Evolutionary conservation across 169 alveolate genomes (phyloP).

Genomic region (Cryptosporidium parvum): DNA sequence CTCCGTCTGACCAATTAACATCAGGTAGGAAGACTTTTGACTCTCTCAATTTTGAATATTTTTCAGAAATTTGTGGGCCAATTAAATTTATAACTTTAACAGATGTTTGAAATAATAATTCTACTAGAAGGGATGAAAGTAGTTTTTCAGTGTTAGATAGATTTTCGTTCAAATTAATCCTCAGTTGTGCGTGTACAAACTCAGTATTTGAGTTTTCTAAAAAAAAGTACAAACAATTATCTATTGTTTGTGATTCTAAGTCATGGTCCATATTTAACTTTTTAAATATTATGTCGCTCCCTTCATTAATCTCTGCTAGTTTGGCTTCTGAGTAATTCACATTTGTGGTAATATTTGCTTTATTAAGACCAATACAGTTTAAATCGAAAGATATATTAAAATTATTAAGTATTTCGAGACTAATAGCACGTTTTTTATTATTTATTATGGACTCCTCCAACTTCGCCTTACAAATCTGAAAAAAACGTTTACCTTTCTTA

Average conservation of each 20-base stretch:
- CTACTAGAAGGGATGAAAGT: constrained; percentile 45
- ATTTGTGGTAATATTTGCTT: constrained; percentile 30
- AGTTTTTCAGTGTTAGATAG: constrained; percentile 7
- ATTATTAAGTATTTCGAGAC: not conserved
- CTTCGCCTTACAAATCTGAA: not conserved
- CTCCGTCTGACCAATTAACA: constrained; percentile 30
- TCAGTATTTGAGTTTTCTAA: constrained; percentile 41
- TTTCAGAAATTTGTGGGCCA: not conserved
- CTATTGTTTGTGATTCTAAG: not conserved
- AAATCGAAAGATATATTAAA: constrained; percentile 21
- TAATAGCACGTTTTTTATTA: constrained; percentile 21
- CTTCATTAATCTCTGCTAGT: constrained; percentile 5
- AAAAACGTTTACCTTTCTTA: constrained; percentile 5
- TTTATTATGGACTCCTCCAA: constrained; percentile 13
- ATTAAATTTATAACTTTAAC: constrained; percentile 24
- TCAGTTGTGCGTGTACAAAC: constrained; percentile 41
- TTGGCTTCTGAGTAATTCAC: constrained; percentile 2
- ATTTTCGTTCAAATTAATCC: constrained; percentile 25
- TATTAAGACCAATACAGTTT: constrained; percentile 6
- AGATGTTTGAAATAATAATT: constrained; percentile 53
- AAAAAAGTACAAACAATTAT: constrained; percentile 39
- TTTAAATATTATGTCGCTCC: constrained; percentile 17
- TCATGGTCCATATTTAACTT: not conserved
- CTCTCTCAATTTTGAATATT: constrained; percentile 16
- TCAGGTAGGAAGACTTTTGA: constrained; percentile 31